phyloP scores from a whole-genome alignment of 176 grass and related monocot species.

The Dendrocalamus sinicus region DNA sequence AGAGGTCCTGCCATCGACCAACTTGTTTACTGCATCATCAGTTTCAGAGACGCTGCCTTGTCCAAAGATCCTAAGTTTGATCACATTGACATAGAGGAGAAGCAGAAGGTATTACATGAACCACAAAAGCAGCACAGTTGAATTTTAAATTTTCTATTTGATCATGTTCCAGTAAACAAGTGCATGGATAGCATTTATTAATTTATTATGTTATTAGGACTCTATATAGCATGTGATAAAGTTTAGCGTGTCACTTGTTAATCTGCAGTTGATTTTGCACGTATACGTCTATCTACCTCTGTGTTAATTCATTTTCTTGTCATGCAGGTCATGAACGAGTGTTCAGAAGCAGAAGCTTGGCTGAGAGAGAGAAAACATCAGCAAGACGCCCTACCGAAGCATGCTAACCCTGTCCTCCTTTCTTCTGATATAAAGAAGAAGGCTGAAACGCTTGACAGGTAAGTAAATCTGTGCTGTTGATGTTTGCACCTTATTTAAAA shows the following conservation, averaged over 20 bases:
- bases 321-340: slow-evolving; percentile 72
- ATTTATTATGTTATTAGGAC: not conserved
- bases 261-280: not conserved
- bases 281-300: not conserved
- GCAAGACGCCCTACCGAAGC: slow-evolving; percentile 71
- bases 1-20: slow-evolving; percentile 68
- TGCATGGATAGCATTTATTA: not conserved
- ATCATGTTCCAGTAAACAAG: not conserved
- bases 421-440: slow-evolving; percentile 67
- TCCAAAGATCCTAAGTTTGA: slow-evolving; percentile 86
- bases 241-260: not conserved
- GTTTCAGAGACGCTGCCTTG: slow-evolving; percentile 81
- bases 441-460: slow-evolving; percentile 79
- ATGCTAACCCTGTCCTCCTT: slow-evolving; percentile 57
- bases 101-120: slow-evolving; percentile 75
- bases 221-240: not conserved
- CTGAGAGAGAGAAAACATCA: slow-evolving; percentile 58
- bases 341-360: slow-evolving; percentile 64
- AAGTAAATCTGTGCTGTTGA: not conserved
- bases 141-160: not conserved
- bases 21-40: slow-evolving; percentile 78
- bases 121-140: not conserved
- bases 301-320: slow-evolving; percentile 13
- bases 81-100: slow-evolving; percentile 82
- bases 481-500: not conserved